These are phyloP conservation scores for Sporothrix variecibatus DNA, from an alignment of 2,329 filamentous ascomycete genomes.

Conservation along the genomic window DNA sequence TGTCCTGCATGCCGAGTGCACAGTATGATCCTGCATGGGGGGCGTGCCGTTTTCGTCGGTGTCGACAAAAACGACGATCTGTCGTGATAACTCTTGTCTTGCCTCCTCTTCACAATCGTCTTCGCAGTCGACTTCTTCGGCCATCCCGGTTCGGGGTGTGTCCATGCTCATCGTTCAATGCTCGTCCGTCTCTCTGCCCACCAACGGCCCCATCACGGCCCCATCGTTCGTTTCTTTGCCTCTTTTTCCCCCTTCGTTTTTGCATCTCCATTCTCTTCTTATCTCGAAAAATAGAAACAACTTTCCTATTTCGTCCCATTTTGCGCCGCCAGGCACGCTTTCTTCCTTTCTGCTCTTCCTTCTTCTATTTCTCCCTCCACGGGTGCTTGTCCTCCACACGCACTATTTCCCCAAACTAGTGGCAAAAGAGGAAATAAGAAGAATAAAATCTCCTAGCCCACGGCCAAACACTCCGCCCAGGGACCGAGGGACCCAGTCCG, in stretches of 20 bases:
- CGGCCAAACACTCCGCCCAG: neutral
- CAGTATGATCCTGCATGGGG: neutral
- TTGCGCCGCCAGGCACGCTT: neutral
- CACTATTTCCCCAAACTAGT: neutral
- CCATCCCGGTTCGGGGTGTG: neutral
- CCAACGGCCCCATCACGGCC: neutral
- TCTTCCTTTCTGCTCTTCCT: neutral
- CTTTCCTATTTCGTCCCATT: slow-evolving; percentile 3
- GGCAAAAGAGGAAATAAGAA: neutral
- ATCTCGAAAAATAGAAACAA: slow-evolving; percentile 2
- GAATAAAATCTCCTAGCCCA: neutral
- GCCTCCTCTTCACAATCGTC: neutral
- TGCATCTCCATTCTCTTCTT: neutral
- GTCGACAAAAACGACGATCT: neutral
- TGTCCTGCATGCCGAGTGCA: neutral
- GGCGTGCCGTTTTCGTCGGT: neutral
- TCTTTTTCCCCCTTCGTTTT: neutral
- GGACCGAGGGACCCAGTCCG: too few species aligned
- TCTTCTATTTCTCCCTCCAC: neutral
- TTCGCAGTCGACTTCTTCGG: neutral
- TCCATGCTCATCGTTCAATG: neutral
- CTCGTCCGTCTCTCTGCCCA: neutral
- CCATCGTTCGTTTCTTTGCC: neutral
- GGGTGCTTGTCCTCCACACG: neutral
- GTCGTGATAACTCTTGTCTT: neutral